phyloP scores from a whole-genome alignment of 495 filamentous ascomycete genomes.

The Tuber microsphaerosporum region DNA sequence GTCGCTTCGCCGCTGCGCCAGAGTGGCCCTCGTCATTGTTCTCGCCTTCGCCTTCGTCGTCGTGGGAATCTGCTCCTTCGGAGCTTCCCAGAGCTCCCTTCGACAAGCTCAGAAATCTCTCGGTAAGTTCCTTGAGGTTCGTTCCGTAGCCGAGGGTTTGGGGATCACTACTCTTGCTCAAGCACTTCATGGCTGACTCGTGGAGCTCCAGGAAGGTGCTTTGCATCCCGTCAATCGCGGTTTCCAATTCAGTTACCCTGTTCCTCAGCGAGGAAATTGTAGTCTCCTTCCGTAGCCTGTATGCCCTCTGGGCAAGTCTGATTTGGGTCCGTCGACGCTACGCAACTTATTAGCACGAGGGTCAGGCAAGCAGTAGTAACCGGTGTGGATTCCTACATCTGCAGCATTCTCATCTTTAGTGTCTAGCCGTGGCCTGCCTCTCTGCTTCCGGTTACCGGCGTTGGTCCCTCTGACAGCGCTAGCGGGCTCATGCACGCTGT shows the following conservation, averaged over 20 bases:
- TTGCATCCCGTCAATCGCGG: conserved; percentile 65
- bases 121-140: conserved; percentile 43
- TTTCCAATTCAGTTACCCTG: conserved; percentile 58
- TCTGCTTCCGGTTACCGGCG: conserved; percentile 46
- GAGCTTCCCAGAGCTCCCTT: conserved; percentile 45
- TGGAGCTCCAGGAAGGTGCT: conserved; percentile 64
- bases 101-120: conserved; percentile 48
- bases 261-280: conserved; percentile 66
- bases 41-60: conserved; percentile 40
- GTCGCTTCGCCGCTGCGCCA: conserved; percentile 24
- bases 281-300: conserved; percentile 74
- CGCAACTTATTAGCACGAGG: conserved; percentile 16
- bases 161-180: conserved; percentile 40
- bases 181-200: conserved; percentile 52
- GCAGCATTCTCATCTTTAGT: conserved; percentile 57
- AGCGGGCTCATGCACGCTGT: conserved; percentile 25
- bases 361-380: neutral
- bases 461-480: conserved; percentile 23
- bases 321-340: conserved; percentile 83
- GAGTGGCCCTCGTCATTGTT: conserved; percentile 41
- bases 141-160: conserved; percentile 41
- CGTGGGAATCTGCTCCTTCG: conserved; percentile 34
- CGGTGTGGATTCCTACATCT: conserved; percentile 37
- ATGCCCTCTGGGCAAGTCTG: conserved; percentile 74
- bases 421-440: conserved; percentile 64